phyloP scores from a whole-genome alignment of 257 asterid genomes.

The Solanum sejunctum region DNA sequence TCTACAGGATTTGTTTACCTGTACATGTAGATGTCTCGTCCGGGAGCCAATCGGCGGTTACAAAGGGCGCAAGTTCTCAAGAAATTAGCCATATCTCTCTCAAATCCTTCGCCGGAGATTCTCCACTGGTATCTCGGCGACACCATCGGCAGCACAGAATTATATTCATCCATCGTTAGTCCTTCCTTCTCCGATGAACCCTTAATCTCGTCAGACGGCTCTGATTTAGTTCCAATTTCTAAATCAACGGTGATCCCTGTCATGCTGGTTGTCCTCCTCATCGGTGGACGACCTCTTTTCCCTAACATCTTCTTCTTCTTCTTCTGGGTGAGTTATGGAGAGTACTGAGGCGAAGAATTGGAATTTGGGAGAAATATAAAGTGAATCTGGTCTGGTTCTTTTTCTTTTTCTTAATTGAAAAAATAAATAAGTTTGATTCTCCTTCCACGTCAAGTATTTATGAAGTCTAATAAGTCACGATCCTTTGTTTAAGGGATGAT shows the following conservation, averaged over 20 bases:
- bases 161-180: not conserved
- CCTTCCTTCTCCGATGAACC: not conserved
- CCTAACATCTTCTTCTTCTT: conserved; percentile 18
- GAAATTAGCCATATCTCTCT: conserved; percentile 16
- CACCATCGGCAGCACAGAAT: conserved; percentile 3
- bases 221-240: conserved; percentile 4
- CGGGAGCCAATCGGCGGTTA: conserved; percentile 30
- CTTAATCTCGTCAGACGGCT: conserved; percentile 6
- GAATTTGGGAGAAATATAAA: not conserved
- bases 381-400: not conserved
- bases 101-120: conserved; percentile 3
- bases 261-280: conserved; percentile 36
- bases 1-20: conserved; percentile 10
- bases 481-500: not conserved
- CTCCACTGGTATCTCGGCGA: conserved; percentile 29
- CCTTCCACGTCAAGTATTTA: not conserved
- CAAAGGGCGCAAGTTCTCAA: conserved; percentile 46
- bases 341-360: not conserved
- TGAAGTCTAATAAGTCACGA: not conserved
- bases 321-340: not conserved
- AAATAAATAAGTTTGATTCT: not conserved
- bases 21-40: conserved; percentile 52
- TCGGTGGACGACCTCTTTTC: conserved; percentile 26
- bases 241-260: conserved; percentile 20
- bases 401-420: not conserved